Evolutionary conservation across 1,139 yeast genomes (phyloP).

Genomic region (Candida pseudoviswanathii): DNA sequence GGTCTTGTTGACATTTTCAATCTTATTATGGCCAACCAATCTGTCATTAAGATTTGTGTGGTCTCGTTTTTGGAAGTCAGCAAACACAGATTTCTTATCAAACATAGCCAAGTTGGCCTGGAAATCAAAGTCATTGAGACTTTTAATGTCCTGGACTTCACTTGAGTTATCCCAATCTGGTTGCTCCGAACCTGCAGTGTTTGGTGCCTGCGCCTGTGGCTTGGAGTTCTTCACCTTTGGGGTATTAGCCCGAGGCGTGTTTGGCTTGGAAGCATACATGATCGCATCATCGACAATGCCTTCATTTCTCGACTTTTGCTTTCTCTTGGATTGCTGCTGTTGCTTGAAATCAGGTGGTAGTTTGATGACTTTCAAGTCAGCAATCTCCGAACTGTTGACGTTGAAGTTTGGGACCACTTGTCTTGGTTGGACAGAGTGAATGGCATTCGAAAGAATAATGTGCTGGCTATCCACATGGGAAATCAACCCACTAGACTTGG

Average conservation of each 20-base stretch:
- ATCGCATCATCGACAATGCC: constrained; percentile 30
- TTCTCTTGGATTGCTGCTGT: constrained; percentile 17
- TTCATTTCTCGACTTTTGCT: constrained; percentile 16
- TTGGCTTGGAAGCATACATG: constrained; percentile 22
- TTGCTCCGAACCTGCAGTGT: not conserved
- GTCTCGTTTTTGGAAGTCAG: constrained; percentile 70
- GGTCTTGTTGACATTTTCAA: constrained; percentile 30
- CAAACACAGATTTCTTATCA: constrained; percentile 79
- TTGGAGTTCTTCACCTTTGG: constrained; percentile 17
- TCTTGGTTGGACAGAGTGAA: constrained; percentile 21
- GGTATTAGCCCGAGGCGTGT: constrained; percentile 17
- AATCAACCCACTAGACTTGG: constrained; percentile 49
- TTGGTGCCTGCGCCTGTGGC: not conserved
- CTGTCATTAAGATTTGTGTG: constrained; percentile 60
- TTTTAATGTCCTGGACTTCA: constrained; percentile 50
- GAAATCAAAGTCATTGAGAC: constrained; percentile 79
- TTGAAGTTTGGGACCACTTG: constrained; percentile 23
- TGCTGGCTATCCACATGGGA: constrained; percentile 42
- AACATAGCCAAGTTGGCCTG: constrained; percentile 80
- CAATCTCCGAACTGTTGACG: constrained; percentile 37
- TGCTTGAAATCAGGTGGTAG: constrained; percentile 41
- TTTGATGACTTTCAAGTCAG: constrained; percentile 53
- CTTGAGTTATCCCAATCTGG: constrained; percentile 51
- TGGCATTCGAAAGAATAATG: constrained; percentile 41
- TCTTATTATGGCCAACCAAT: constrained; percentile 74